Evolutionary conservation across 2,329 filamentous ascomycete species (phyloP).

Genomic region (Penicillium sp.): DNA sequence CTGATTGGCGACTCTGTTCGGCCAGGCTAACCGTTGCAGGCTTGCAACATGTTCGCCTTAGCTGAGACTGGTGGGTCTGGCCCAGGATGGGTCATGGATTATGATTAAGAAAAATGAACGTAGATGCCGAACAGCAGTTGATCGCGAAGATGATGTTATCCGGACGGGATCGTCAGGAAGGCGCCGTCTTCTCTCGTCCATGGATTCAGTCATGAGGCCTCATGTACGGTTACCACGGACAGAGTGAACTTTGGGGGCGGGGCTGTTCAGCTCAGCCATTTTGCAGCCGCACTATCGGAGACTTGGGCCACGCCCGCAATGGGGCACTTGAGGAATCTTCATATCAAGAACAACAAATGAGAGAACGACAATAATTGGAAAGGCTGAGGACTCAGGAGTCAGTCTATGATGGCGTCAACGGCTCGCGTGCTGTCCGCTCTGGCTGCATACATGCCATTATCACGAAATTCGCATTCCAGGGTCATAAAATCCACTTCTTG

Average conservation of each 20-base stretch:
- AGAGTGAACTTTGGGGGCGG: not conserved
- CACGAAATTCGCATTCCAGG: not conserved
- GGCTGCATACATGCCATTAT: not conserved
- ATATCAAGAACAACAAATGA: not conserved
- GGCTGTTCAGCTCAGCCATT: slow-evolving; percentile 6
- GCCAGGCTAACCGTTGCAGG: slow-evolving; percentile 10
- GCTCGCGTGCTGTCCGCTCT: not conserved
- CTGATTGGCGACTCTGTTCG: slow-evolving; percentile 18
- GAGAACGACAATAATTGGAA: not conserved
- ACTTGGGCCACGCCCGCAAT: not conserved
- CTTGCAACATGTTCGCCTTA: not conserved
- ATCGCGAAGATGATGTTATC: not conserved
- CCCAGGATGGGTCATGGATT: not conserved
- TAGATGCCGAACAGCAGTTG: slow-evolving; percentile 2
- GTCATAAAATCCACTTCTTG: not conserved
- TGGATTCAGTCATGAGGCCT: not conserved
- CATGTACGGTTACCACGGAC: not conserved
- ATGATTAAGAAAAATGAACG: not conserved
- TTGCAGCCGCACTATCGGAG: not conserved
- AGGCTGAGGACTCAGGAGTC: not conserved
- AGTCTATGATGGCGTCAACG: not conserved
- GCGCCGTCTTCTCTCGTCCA: not conserved
- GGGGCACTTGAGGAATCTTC: not conserved
- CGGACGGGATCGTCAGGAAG: not conserved
- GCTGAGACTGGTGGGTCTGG: slow-evolving; percentile 9